A percentile compares a stretch with the other conserved stretches of the same genome.
These are phyloP conservation scores for Phialophora verrucosa DNA, from an alignment of 2,329 filamentous ascomycete genomes.

Conservation along the genomic window DNA sequence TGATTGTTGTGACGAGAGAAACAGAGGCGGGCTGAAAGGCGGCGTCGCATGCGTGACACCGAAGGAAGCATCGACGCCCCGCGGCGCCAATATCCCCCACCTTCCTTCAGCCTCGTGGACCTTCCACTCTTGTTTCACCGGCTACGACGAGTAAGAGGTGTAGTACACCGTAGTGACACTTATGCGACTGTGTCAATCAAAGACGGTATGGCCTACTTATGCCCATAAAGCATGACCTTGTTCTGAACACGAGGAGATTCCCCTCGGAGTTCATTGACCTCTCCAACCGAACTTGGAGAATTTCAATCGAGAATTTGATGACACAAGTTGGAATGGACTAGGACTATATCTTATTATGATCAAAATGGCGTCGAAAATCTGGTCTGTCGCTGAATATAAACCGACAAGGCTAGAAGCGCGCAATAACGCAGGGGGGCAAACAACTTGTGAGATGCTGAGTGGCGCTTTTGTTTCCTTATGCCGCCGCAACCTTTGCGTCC, in stretches of 20 bases:
- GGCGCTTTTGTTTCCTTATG: not conserved
- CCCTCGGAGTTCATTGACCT: not conserved
- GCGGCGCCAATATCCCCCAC: not conserved
- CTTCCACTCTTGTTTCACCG: not conserved
- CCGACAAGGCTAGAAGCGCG: not conserved
- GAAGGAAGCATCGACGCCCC: not conserved
- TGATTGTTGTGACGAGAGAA: not conserved
- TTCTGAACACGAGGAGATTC: not conserved
- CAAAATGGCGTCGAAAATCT: not conserved
- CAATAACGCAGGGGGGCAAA: not conserved
- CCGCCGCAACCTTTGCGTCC: conserved; percentile 18
- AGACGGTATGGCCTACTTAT: not conserved
- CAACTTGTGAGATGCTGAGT: not conserved
- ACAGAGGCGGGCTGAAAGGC: not conserved
- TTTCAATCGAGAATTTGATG: not conserved
- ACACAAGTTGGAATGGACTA: not conserved
- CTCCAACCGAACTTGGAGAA: no score
- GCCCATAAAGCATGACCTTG: not conserved
- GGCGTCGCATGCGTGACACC: not conserved
- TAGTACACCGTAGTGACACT: not conserved
- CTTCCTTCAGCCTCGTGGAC: not conserved
- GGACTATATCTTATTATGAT: not conserved
- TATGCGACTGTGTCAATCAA: not conserved
- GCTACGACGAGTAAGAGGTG: not conserved
- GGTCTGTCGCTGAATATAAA: not conserved